Conservation (phyloP, 2,329 filamentous ascomycete species). For the Coniella vitis region DNA sequence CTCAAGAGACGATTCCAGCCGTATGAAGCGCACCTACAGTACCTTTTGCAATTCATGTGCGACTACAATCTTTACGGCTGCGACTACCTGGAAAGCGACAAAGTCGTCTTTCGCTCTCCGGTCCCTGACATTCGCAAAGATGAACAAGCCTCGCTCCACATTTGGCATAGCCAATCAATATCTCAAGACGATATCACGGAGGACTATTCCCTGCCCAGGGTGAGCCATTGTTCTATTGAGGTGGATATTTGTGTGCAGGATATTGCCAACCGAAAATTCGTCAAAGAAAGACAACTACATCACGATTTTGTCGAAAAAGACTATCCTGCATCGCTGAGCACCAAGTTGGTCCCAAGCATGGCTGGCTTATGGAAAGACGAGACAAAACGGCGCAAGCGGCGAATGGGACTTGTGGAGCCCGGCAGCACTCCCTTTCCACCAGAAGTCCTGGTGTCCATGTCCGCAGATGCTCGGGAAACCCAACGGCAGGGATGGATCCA, state of each 20-base stretch:
- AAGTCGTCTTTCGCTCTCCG: conserved; percentile 66
- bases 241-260: conserved; percentile 84
- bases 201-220: conserved; percentile 59
- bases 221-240: conserved; percentile 84
- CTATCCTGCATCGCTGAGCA: conserved; percentile 53
- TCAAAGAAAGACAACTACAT: conserved; percentile 72
- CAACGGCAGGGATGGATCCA: conserved; percentile 84
- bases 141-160: conserved; percentile 50
- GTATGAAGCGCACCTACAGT: conserved; percentile 90
- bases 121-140: conserved; percentile 63
- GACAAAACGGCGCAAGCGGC: conserved; percentile 66
- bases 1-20: conserved; percentile 81
- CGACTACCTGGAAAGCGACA: conserved; percentile 69
- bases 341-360: conserved; percentile 89
- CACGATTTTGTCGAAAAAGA: conserved; percentile 77
- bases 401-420: conserved; percentile 57
- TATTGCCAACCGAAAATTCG: conserved; percentile 73
- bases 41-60: conserved; percentile 92
- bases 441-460: conserved; percentile 83
- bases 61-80: conserved; percentile 98
- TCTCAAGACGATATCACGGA: conserved; percentile 51
- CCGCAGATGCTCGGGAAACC: conserved; percentile 67
- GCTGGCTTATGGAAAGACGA: conserved; percentile 90
- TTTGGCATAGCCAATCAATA: conserved; percentile 77
- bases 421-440: conserved; percentile 71